Base-by-base conservation (phyloP, 2,329 filamentous ascomycete genomes). In the Trichoderma sp. region DNA sequence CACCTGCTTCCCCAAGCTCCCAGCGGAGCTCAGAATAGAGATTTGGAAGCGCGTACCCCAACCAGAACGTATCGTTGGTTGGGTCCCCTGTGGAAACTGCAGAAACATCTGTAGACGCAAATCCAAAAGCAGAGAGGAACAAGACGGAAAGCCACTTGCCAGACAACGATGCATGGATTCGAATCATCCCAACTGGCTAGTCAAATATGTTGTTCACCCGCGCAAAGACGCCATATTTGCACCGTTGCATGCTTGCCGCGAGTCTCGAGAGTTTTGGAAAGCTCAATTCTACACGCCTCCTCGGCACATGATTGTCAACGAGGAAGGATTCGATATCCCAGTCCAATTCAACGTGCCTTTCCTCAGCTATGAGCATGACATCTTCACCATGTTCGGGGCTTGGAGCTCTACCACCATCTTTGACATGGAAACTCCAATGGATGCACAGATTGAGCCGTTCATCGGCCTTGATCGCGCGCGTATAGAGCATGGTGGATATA, bases 111-210 rank as follows among this genome's bases (percentile, higher is more conserved):
- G 26, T 32, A 34, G 30, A 20, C 39, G 17, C 12, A 50, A 26
- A 2, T 17, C 39, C 9, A 23, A 15, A 13, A 53, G n/a, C 43
- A 32, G 26, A 34, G 28, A 55, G 17, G 32, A 43, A 32, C 59
- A 64, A 23, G 34, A 30, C 12, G 36, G 34, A 15, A 64, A 30
- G 30, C n/a, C n/a, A 30, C 55, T 39, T 15, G 70, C 58, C 13
- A 68, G 61, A n/a, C 32, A 58, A 26, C 36, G 36, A n/a, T 72
- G 66, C 32, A 70, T 67, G 61, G 15, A 53, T 30, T 28, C 4
- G 81, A 81, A 61, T 20, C 71, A 71, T 17, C 53, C 64, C 2
- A 62, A 73, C 28, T 74, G 69, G 68, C 32, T 68, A 1, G 58
- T 73, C 34, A 43, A 71, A 47, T 73, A 73, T 36, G 63, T 73